Evolutionary conservation across 768 basidiomycete species (phyloP).

Genomic region (Megacollybia marginata): DNA sequence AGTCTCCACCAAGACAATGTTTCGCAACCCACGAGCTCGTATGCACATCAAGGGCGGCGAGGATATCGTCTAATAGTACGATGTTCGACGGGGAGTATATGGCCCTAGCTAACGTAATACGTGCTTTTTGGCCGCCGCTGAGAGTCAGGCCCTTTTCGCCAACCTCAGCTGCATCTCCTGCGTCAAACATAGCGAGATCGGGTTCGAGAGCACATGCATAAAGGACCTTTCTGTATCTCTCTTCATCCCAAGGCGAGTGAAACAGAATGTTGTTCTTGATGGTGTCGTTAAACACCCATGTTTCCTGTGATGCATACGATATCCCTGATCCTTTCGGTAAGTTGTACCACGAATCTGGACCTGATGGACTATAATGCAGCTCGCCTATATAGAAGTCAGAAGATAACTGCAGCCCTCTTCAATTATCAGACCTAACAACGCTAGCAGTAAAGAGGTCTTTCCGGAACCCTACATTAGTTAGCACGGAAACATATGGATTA

Average conservation of each 20-base stretch:
- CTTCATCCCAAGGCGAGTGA: constrained; percentile 67
- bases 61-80: constrained; percentile 66
- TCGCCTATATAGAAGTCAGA: constrained; percentile 31
- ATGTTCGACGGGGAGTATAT: constrained; percentile 48
- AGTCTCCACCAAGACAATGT: constrained; percentile 72
- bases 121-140: constrained; percentile 46
- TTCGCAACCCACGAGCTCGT: constrained; percentile 79
- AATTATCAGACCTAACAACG: constrained; percentile 34
- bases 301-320: constrained; percentile 78
- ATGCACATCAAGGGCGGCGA: constrained; percentile 62
- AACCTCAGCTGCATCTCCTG: constrained; percentile 63
- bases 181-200: constrained; percentile 63
- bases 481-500: too few relatives aligned
- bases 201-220: constrained; percentile 66
- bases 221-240: constrained; percentile 70
- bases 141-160: constrained; percentile 64
- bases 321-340: constrained; percentile 65
- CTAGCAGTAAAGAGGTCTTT: constrained; percentile 63
- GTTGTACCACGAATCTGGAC: constrained; percentile 55
- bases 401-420: too few relatives aligned
- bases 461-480: constrained; percentile 18
- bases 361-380: constrained; percentile 53
- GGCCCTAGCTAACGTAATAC: constrained; percentile 38
- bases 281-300: constrained; percentile 80
- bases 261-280: constrained; percentile 83